Evolutionary conservation across 2,329 filamentous ascomycete species (phyloP), one percentile per base, ranked within the genome.

Genomic region (Aureobasidium sp.): DNA sequence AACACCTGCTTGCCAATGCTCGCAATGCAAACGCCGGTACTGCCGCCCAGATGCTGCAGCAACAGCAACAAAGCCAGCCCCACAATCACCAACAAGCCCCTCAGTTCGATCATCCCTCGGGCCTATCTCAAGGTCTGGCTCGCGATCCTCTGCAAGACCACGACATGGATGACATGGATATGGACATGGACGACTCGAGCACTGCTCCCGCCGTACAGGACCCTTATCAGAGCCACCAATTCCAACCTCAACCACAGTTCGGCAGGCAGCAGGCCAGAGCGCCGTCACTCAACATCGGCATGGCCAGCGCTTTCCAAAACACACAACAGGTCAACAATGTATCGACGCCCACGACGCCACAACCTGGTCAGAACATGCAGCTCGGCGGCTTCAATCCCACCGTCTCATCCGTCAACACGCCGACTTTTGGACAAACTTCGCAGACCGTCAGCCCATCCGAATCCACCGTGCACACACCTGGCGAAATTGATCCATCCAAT

Each of bases 341-440:
- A 11, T 95, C 92, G 5, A 90, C 91, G 66, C 93, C 92, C 1
- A 86, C 89, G 4, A 97, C 93, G 0, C 93, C 93, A 2, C 87
- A 90, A 29, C 84, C 87, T 50, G 79, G 81, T 44, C 76, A 78
- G 64, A 75, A 74, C 60, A 91, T 93, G 70, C 86, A 86, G 54
- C 85, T 96, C 67, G 88, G 91, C 72, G 91, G 96, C 73, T 60
- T 45, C 57, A 97, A 97, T 73, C 93, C 93, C 17, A 97, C 92
- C 1, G 93, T 97, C 19, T 99, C 94, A 3, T 97, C 92, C 3
- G 93, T 97, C 61, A 97, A 97, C 74, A 97, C 93, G 0, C 93
- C 93, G 0, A 96, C 92, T 0, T 81, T 97, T 62, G 89, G 88
- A 63, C 87, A 91, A 66, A 79, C 82, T 62, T 82, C 84, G 45